Percentiles rank a stretch among this genome's conserved stretches.
phyloP scores from a whole-genome alignment of 257 asterid genomes.

The Linaria vulgaris region DNA sequence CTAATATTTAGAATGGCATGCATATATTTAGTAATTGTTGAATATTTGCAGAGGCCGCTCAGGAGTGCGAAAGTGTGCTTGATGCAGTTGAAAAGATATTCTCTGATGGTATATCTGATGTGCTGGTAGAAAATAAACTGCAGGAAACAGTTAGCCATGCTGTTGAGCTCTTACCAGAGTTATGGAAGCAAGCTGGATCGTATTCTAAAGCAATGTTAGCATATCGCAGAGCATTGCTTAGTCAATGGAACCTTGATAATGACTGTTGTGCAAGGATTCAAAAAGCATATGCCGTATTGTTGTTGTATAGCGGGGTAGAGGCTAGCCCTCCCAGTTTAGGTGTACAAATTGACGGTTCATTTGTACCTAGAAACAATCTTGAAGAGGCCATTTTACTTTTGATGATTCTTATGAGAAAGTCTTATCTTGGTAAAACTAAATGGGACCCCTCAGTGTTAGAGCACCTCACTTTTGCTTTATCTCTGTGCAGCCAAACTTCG shows the following conservation, averaged over 20 bases:
- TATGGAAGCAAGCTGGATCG: slow-evolving; percentile 79
- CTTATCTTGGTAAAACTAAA: slow-evolving; percentile 67
- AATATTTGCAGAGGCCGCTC: slow-evolving; percentile 79
- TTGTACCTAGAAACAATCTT: slow-evolving; percentile 81
- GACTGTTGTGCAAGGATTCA: slow-evolving; percentile 95
- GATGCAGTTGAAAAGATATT: slow-evolving; percentile 96
- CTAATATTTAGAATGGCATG: slow-evolving; percentile 14
- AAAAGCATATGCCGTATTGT: slow-evolving; percentile 83
- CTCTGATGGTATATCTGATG: slow-evolving; percentile 75
- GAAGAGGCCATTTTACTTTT: slow-evolving; percentile 94
- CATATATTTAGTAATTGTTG: slow-evolving; percentile 32
- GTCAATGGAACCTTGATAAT: slow-evolving; percentile 93
- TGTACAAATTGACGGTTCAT: slow-evolving; percentile 82
- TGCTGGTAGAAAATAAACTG: slow-evolving; percentile 75
- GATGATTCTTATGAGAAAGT: slow-evolving; percentile 93
- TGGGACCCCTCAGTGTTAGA: slow-evolving; percentile 91
- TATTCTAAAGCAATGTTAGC: slow-evolving; percentile 77
- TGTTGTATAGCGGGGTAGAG: slow-evolving; percentile 88
- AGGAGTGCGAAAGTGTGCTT: slow-evolving; percentile 87
- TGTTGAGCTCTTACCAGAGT: slow-evolving; percentile 93
- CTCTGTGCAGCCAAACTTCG: slow-evolving; percentile 78
- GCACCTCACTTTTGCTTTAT: slow-evolving; percentile 87
- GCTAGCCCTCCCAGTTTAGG: slow-evolving; percentile 84
- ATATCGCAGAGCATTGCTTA: slow-evolving; percentile 85
- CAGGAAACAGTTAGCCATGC: slow-evolving; percentile 93